Evolutionary conservation across 495 filamentous ascomycete genomes (phyloP).

Genomic region (Rhypophila decipiens): DNA sequence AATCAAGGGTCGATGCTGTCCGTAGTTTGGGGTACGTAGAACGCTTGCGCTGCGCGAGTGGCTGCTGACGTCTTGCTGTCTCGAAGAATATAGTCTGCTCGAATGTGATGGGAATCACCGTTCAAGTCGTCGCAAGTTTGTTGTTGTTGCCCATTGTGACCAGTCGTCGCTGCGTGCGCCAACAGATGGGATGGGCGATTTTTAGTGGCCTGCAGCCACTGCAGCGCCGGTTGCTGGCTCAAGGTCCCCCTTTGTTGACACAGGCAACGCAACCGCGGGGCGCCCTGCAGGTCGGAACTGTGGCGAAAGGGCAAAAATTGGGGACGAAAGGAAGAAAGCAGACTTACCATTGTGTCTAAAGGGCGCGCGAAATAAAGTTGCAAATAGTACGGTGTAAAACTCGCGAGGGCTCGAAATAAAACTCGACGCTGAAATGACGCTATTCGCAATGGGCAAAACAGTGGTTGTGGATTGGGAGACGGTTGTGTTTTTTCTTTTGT

Average conservation of each 20-base stretch:
- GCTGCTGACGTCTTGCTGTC: no score
- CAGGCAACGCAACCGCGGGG: neutral
- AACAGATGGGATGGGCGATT: neutral
- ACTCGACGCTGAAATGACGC: conserved; percentile 6
- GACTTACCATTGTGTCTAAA: neutral
- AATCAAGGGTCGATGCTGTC: no score
- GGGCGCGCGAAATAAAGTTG: neutral
- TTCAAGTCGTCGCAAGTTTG: no score
- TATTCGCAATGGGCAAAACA: conserved; percentile 12
- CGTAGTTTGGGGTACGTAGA: neutral
- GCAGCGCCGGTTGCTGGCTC: neutral
- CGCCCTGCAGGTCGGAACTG: no score
- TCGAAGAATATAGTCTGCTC: no score
- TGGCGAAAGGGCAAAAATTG: no score
- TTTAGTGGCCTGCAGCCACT: neutral
- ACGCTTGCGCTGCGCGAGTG: no score
- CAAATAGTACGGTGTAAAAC: neutral
- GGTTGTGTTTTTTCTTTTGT: conserved; percentile 12
- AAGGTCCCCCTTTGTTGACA: neutral
- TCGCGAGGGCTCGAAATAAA: neutral
- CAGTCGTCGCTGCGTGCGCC: neutral
- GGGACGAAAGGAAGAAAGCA: neutral
- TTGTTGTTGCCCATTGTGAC: no score
- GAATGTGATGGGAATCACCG: no score
- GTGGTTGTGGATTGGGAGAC: conserved; percentile 1